A percentile compares a stretch with the other conserved stretches of the same genome.
These are phyloP conservation scores for Trametes villosa DNA, from an alignment of 768 basidiomycete species.

Conservation along the genomic window DNA sequence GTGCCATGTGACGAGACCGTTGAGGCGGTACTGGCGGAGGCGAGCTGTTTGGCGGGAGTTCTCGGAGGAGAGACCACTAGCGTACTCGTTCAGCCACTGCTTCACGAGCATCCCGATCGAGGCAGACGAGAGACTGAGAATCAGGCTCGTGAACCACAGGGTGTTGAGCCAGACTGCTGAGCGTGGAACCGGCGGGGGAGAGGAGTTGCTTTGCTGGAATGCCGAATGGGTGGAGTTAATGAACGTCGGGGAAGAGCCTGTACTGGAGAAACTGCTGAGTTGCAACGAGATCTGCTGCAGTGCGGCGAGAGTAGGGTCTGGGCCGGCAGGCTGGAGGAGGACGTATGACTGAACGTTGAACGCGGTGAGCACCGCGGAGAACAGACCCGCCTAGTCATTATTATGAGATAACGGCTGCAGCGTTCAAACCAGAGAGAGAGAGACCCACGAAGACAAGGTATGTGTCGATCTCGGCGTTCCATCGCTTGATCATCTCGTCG, in stretches of 20 bases:
- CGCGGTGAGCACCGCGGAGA: constrained; percentile 2
- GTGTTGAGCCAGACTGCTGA: not conserved
- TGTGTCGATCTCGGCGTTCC: not conserved
- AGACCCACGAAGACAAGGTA: not conserved
- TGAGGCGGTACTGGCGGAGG: not conserved
- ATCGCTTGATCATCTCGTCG: not conserved
- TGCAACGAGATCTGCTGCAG: not conserved
- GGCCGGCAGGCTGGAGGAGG: not conserved
- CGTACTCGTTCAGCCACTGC: constrained; percentile 8
- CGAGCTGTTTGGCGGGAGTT: not conserved
- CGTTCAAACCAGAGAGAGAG: too few species aligned
- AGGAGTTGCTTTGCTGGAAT: not conserved
- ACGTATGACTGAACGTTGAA: too few species aligned
- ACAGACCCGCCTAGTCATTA: constrained; percentile 10
- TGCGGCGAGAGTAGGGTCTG: not conserved
- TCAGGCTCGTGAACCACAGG: constrained; percentile 14
- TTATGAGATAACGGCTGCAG: too few species aligned
- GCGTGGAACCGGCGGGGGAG: not conserved
- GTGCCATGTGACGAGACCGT: not conserved
- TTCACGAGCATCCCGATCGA: not conserved
- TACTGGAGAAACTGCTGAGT: not conserved
- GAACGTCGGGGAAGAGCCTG: not conserved
- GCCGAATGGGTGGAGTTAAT: not conserved
- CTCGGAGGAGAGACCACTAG: not conserved
- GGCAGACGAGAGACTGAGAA: not conserved